phyloP scores from a whole-genome alignment of 768 basidiomycete genomes.

The Xerocomus spinulosus region DNA sequence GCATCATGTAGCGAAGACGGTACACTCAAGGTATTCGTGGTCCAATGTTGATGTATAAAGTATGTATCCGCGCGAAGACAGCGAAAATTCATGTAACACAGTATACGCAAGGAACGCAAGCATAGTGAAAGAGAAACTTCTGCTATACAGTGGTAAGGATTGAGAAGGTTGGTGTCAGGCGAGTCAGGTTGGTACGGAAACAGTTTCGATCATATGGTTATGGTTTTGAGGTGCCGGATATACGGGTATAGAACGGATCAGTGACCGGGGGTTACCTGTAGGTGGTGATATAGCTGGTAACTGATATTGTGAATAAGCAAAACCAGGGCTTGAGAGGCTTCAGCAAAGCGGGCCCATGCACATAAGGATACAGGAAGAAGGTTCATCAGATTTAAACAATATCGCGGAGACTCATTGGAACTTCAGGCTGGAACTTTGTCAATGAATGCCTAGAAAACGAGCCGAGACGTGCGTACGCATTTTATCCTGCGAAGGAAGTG shows the following conservation, averaged over 20 bases:
- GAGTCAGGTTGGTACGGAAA: conserved; percentile 50
- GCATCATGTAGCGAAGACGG: conserved; percentile 93
- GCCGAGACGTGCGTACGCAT: conserved; percentile 58
- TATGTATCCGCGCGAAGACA: conserved; percentile 27
- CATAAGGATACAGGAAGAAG: conserved; percentile 80
- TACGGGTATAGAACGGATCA: conserved; percentile 65
- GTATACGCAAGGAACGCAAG: conserved; percentile 20
- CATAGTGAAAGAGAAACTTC: conserved; percentile 24
- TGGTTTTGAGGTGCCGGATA: conserved; percentile 42
- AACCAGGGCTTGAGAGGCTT: conserved; percentile 29
- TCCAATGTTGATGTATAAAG: conserved; percentile 52
- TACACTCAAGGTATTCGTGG: conserved; percentile 72
- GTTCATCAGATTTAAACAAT: conserved; percentile 62
- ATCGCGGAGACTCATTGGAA: conserved; percentile 86
- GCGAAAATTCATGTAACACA: conserved; percentile 26
- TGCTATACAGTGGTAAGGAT: conserved; percentile 67
- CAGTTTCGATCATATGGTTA: conserved; percentile 44
- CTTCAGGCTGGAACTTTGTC: conserved; percentile 63
- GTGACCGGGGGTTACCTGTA: conserved; percentile 34
- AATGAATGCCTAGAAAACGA: conserved; percentile 15
- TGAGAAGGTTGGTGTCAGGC: conserved; percentile 35
- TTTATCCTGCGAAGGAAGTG: conserved; percentile 55
- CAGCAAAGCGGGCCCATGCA: conserved; percentile 41
- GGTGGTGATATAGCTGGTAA: conserved; percentile 48
- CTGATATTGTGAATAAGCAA: conserved; percentile 33